Evolutionary conservation across 495 filamentous ascomycete species (phyloP).

Genomic region (Amniculicola lignicola): DNA sequence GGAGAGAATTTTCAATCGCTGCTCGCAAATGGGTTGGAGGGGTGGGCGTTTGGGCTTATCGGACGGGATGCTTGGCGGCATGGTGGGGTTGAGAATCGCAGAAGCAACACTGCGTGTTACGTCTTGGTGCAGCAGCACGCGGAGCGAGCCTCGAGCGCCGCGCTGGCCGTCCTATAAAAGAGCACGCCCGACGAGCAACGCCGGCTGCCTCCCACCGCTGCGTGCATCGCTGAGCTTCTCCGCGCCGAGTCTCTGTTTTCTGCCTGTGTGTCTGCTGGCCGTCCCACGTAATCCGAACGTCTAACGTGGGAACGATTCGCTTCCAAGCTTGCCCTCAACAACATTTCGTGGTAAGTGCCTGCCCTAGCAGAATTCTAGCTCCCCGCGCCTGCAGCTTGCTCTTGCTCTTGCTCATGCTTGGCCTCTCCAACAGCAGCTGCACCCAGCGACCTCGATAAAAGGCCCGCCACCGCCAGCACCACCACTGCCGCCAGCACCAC

Average conservation of each 20-base stretch:
- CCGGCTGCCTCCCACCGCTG: conserved; percentile 1
- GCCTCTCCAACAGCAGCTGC: neutral
- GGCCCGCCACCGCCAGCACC: neutral
- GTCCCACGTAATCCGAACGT: conserved; percentile 19
- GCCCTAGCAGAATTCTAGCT: neutral
- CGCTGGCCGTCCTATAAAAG: neutral
- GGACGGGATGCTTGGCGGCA: neutral
- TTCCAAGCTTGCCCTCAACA: conserved; percentile 14
- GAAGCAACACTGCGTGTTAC: conserved; percentile 13
- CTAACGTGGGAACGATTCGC: conserved; percentile 11
- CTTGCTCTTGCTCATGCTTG: too few species aligned
- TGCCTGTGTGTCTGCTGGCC: neutral
- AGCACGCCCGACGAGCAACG: too few species aligned
- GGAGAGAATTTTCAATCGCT: conserved; percentile 20
- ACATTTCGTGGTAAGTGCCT: conserved; percentile 1
- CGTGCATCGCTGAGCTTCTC: neutral
- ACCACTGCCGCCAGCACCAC: neutral
- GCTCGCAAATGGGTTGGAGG: conserved; percentile 1
- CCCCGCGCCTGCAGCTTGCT: neutral
- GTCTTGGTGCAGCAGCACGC: too few species aligned
- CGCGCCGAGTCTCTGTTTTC: neutral
- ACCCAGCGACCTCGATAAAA: neutral
- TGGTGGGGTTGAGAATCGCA: neutral
- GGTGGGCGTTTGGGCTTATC: conserved; percentile 4
- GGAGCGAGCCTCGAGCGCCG: neutral